Evolutionary conservation across 371 early-diverging fungal species (phyloP).

Genomic region (Syncephalis fuscata): DNA sequence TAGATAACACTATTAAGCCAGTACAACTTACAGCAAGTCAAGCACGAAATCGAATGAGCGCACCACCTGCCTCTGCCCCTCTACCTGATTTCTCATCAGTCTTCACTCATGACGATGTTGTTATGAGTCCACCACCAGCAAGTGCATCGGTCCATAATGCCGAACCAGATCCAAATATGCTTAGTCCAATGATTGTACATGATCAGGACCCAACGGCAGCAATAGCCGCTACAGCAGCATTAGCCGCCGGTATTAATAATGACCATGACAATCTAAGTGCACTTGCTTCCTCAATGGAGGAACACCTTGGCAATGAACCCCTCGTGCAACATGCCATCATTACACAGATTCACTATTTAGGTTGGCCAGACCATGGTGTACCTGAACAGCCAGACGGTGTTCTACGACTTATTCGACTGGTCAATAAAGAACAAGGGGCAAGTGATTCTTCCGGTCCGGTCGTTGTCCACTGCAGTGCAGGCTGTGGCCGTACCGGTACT

Average conservation of each 20-base stretch:
- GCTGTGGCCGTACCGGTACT: constrained; percentile 95
- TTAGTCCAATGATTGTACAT: background rate
- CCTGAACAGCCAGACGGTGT: constrained; percentile 27
- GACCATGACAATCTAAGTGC: constrained; percentile 2
- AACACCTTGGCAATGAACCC: too few relatives aligned
- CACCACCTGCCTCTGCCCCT: too few relatives aligned
- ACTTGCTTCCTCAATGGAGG: background rate
- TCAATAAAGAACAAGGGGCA: constrained; percentile 13
- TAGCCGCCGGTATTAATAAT: background rate
- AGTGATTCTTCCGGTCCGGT: constrained; percentile 24
- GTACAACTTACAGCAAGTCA: too few relatives aligned
- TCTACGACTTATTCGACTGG: constrained; percentile 19
- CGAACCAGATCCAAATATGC: background rate
- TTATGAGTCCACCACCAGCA: too few relatives aligned
- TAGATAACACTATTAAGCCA: too few relatives aligned
- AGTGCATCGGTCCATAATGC: too few relatives aligned
- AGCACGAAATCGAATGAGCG: too few relatives aligned
- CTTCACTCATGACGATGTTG: too few relatives aligned
- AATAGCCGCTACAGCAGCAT: background rate
- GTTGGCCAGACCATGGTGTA: constrained; percentile 84
- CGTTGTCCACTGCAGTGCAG: constrained; percentile 79
- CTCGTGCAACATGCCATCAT: constrained; percentile 10
- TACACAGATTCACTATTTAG: constrained; percentile 62
- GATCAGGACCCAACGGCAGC: background rate
- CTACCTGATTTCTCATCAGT: too few relatives aligned